Evolutionary conservation across 768 basidiomycete species (phyloP), one percentile per base, ranked within the genome.

Genomic region (Agrocybe pediades): DNA sequence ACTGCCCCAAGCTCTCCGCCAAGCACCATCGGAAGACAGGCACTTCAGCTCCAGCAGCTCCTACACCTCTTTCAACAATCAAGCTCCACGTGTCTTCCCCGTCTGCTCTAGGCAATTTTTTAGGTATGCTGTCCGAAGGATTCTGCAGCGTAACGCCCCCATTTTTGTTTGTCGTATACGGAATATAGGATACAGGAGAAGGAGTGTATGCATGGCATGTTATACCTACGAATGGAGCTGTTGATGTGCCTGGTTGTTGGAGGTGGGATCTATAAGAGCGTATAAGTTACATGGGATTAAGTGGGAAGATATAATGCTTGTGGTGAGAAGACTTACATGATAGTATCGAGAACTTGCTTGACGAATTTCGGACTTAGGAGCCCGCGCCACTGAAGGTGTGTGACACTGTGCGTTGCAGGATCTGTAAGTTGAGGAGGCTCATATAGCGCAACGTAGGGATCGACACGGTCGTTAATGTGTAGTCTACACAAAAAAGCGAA

Each of bases 361-460:
- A 87, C 74, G 58, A 90, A 88, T 1, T 36, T 50, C 0, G 78
- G 74, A 13, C 74, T 61, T 23, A 90, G 65, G 26, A 88, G 67
- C 1, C 89, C 88, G 20, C 60, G 65, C 88, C 88, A 91, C 33
- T 76, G 71, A 2, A 90, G 55, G 53, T 82, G 83, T 8, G 74
- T 78, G 24, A 86, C 62, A 24, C 73, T 70, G 2, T 77, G 84
- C 16, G 82, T 59, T 20, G 33, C n/a, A 36, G 33, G 11, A 13
- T 58, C 57, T 3, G 71, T 74, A 0, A 79, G 75, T 2, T 67
- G 51, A 0, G 87, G 87, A 2, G 77, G 68, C 19, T 81, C 77
- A 64, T 90, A 91, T 9, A 88, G 71, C 1, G 86, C 83, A 9
- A 90, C 76, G 55, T 82, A 90, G 9, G 88, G 83, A 57, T 89